These are phyloP conservation scores for Tephrocybe sp. DNA, from an alignment of 768 basidiomycete genomes.

Conservation along the genomic window DNA sequence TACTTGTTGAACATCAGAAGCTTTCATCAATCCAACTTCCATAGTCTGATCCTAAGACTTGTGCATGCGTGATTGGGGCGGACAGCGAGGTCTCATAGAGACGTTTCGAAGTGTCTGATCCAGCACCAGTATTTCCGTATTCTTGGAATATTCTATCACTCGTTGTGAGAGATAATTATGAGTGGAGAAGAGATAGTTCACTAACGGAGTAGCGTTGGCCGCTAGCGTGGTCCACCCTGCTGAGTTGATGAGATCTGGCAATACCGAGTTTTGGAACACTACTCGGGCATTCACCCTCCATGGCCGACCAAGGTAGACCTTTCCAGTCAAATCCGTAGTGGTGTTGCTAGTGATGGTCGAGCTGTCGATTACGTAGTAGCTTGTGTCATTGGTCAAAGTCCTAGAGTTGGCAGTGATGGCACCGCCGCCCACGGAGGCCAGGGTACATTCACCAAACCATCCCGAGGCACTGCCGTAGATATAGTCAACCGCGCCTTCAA, in stretches of 20 bases:
- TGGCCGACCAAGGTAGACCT: constrained; percentile 22
- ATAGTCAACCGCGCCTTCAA: constrained; percentile 26
- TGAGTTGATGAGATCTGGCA: constrained; percentile 22
- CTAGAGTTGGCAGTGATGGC: constrained; percentile 27
- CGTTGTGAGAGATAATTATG: neutral
- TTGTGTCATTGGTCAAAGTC: constrained; percentile 14
- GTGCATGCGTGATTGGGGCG: constrained; percentile 18
- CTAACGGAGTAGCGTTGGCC: constrained; percentile 22
- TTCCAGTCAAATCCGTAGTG: constrained; percentile 15
- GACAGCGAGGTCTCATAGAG: constrained; percentile 19
- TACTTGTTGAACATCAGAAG: constrained; percentile 7
- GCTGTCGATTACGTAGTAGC: constrained; percentile 25
- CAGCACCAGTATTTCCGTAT: constrained; percentile 23
- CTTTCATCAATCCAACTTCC: constrained; percentile 20
- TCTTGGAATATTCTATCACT: constrained; percentile 21
- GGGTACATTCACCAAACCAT: constrained; percentile 27
- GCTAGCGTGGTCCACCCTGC: constrained; percentile 24
- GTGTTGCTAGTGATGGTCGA: constrained; percentile 20
- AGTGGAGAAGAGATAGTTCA: neutral
- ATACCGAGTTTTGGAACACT: constrained; percentile 22
- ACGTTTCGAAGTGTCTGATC: constrained; percentile 21
- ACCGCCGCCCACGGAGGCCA: constrained; percentile 23
- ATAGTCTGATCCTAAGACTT: constrained; percentile 22
- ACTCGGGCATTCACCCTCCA: constrained; percentile 21
- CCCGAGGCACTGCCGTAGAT: constrained; percentile 24